These are phyloP conservation scores for Trametes elegans DNA, from an alignment of 768 basidiomycete genomes.

Conservation along the genomic window DNA sequence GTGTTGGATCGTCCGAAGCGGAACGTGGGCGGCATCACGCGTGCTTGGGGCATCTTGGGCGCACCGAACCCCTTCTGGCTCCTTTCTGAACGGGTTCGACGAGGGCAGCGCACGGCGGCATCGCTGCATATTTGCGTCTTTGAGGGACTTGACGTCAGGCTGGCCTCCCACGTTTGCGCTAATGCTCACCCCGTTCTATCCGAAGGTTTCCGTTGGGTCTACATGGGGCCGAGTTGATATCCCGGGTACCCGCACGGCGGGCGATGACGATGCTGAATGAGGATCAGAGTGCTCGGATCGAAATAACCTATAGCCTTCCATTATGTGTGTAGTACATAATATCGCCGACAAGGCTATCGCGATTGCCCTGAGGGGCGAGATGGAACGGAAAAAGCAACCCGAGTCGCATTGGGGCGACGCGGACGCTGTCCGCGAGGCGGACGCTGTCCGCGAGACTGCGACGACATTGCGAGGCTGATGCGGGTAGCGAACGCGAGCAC, in stretches of 20 bases:
- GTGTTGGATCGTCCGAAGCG: slow-evolving; percentile 4
- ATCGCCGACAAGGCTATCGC: background rate
- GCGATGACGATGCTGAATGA: background rate
- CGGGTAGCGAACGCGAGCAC: background rate
- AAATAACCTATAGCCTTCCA: slow-evolving; percentile 17
- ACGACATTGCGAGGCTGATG: no score
- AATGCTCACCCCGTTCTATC: background rate
- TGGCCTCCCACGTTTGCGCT: background rate
- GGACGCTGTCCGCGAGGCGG: background rate
- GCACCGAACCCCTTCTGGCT: background rate
- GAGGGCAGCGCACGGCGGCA: background rate
- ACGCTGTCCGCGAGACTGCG: no score
- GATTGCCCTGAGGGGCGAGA: background rate
- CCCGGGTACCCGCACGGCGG: background rate
- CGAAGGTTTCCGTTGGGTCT: background rate
- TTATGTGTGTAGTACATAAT: slow-evolving; percentile 16
- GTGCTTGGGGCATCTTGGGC: background rate
- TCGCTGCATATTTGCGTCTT: background rate
- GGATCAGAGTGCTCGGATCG: background rate
- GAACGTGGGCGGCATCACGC: background rate
- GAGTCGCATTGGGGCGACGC: background rate
- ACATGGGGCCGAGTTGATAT: background rate
- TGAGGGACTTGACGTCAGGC: slow-evolving; percentile 4
- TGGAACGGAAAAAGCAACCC: background rate
- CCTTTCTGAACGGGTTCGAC: background rate